Conservation (phyloP, 1,139 yeast genomes). For the Nakaseomyces glabratus region DNA sequence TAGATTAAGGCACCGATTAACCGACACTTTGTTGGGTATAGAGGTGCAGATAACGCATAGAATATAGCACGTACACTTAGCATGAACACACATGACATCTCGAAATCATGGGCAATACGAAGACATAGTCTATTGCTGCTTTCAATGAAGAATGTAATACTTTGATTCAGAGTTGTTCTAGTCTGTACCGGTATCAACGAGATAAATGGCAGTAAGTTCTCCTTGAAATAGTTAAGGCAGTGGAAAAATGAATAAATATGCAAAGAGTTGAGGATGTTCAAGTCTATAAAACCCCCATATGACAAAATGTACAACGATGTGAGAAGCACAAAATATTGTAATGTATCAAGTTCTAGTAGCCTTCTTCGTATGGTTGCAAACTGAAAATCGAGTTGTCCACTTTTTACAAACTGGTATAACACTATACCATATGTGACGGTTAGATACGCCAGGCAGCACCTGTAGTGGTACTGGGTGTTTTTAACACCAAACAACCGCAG, state of each 20-base stretch:
- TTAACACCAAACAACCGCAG: slow-evolving; percentile 12
- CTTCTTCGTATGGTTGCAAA: slow-evolving; percentile 13
- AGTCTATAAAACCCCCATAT: slow-evolving; percentile 20
- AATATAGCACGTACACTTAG: slow-evolving; percentile 19
- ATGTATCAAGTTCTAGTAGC: slow-evolving; percentile 22
- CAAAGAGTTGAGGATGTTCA: slow-evolving; percentile 44
- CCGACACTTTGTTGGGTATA: slow-evolving; percentile 11
- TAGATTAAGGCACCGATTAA: slow-evolving; percentile 17
- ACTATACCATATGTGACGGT: slow-evolving; percentile 28
- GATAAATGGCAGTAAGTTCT: slow-evolving; percentile 29
- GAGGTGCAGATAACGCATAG: slow-evolving; percentile 10
- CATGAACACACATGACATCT: slow-evolving; percentile 22
- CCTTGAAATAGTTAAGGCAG: slow-evolving; percentile 41
- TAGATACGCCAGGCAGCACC: slow-evolving; percentile 20
- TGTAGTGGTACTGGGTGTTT: slow-evolving; percentile 23
- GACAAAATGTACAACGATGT: slow-evolving; percentile 15
- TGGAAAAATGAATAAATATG: slow-evolving; percentile 52
- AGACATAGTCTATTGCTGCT: slow-evolving; percentile 22
- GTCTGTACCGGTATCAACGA: slow-evolving; percentile 21
- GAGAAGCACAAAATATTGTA: slow-evolving; percentile 26
- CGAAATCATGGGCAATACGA: slow-evolving; percentile 25
- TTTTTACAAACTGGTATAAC: slow-evolving; percentile 27
- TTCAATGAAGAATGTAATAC: slow-evolving; percentile 19
- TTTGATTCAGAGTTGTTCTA: slow-evolving; percentile 16
- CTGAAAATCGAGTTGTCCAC: slow-evolving; percentile 21